Conservation (phyloP, 495 filamentous ascomycete species). For the Penicillium diatomitis region DNA sequence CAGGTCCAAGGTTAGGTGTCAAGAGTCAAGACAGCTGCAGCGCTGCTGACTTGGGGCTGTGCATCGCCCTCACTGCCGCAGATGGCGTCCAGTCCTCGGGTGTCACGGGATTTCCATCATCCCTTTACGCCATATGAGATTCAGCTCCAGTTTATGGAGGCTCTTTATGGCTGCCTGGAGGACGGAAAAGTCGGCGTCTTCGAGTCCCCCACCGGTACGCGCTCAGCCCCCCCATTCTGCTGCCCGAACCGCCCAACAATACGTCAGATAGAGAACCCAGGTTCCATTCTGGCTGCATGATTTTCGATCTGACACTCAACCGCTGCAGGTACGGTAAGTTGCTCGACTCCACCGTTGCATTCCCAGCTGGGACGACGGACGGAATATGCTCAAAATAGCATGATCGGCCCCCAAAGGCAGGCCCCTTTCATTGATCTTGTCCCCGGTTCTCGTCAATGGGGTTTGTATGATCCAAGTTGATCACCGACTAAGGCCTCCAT, state of each 20-base stretch:
- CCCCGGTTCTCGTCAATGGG: too few species aligned
- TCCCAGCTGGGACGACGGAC: too few species aligned
- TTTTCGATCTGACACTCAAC: slow-evolving; percentile 6
- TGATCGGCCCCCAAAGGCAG: too few species aligned
- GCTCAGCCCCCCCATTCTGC: background rate
- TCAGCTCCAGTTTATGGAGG: slow-evolving; percentile 82
- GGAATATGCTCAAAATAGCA: too few species aligned
- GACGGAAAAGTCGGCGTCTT: slow-evolving; percentile 78
- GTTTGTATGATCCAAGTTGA: too few species aligned
- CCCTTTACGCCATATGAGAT: slow-evolving; percentile 88
- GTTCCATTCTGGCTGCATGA: slow-evolving; percentile 1
- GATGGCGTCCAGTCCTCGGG: slow-evolving; percentile 1
- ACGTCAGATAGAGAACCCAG: too few species aligned
- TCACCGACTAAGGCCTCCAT: slow-evolving; percentile 3
- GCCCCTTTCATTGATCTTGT: too few species aligned
- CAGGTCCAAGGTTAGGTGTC: too few species aligned
- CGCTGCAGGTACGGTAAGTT: slow-evolving; percentile 35
- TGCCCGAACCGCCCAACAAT: background rate
- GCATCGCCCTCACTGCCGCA: background rate
- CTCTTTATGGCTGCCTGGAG: slow-evolving; percentile 74
- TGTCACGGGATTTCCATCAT: slow-evolving; percentile 66
- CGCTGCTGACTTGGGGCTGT: background rate
- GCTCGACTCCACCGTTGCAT: slow-evolving; percentile 10
- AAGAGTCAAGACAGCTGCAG: too few species aligned
- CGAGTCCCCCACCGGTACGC: slow-evolving; percentile 77